Evolutionary conservation across 2,329 filamentous ascomycete genomes (phyloP).

Genomic region (Colletotrichum sp.): DNA sequence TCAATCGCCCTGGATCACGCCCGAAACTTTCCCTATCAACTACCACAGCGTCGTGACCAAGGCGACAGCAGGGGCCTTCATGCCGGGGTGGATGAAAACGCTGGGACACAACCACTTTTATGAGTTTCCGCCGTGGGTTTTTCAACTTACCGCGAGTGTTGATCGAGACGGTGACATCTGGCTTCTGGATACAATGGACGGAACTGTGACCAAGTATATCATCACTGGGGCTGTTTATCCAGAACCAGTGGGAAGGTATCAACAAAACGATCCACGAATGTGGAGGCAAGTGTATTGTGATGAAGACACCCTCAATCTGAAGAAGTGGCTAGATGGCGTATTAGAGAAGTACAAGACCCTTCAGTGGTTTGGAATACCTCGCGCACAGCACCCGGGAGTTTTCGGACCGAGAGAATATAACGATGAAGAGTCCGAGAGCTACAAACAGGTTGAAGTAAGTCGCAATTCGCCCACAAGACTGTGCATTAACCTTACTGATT

Average conservation of each 20-base stretch:
- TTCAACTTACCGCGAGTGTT: neutral
- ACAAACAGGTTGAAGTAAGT: neutral
- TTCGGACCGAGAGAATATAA: neutral
- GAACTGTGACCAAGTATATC: slow-evolving; percentile 7
- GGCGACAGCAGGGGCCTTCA: neutral
- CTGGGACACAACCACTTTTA: neutral
- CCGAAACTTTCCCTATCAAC: neutral
- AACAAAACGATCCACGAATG: neutral
- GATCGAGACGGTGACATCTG: neutral
- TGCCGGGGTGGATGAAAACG: neutral
- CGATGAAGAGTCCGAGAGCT: neutral
- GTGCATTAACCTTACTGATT: neutral
- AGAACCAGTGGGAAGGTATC: neutral
- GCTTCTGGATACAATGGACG: neutral
- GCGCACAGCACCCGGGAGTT: neutral
- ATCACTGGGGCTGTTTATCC: neutral
- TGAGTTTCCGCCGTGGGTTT: neutral
- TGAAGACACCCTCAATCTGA: neutral
- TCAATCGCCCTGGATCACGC: neutral
- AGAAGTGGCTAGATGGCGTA: neutral
- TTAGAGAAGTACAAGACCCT: neutral
- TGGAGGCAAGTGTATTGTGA: neutral
- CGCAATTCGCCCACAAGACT: neutral
- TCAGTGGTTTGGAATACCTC: neutral
- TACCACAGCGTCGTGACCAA: neutral